These are phyloP conservation scores for Starmerella ratchasimensis DNA, from an alignment of 805 yeast species.

Conservation along the genomic window DNA sequence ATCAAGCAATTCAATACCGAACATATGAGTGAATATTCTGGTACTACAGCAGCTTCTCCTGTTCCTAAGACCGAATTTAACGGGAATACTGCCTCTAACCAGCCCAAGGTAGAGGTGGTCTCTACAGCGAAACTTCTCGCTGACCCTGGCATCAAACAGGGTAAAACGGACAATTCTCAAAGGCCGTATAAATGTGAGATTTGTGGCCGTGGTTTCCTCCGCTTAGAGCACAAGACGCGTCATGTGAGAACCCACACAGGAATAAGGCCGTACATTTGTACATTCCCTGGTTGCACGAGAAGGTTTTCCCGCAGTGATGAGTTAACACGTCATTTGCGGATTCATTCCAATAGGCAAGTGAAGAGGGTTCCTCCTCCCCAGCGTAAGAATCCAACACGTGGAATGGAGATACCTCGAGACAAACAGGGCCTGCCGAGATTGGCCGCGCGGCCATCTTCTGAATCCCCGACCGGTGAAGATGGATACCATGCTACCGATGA, in stretches of 20 bases:
- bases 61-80: background rate
- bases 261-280: conserved; percentile 78
- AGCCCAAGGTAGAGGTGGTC: background rate
- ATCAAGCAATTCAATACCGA: too few relatives aligned
- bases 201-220: conserved; percentile 74
- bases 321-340: conserved; percentile 70
- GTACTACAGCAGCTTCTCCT: background rate
- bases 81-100: background rate
- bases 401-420: too few relatives aligned
- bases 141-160: background rate
- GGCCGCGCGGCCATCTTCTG: too few relatives aligned
- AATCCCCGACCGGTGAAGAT: too few relatives aligned
- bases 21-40: background rate
- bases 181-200: conserved; percentile 76
- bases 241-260: conserved; percentile 90
- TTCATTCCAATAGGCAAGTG: conserved; percentile 36
- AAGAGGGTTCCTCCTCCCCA: conserved; percentile 13
- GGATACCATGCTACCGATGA: too few relatives aligned
- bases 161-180: conserved; percentile 24
- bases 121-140: background rate
- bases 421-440: too few relatives aligned
- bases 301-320: conserved; percentile 73
- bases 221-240: conserved; percentile 82
- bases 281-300: conserved; percentile 63
- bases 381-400: too few relatives aligned